These are phyloP conservation scores for Davidsoniella neocaledoniae DNA, from an alignment of 2,329 filamentous ascomycete genomes.

Conservation along the genomic window DNA sequence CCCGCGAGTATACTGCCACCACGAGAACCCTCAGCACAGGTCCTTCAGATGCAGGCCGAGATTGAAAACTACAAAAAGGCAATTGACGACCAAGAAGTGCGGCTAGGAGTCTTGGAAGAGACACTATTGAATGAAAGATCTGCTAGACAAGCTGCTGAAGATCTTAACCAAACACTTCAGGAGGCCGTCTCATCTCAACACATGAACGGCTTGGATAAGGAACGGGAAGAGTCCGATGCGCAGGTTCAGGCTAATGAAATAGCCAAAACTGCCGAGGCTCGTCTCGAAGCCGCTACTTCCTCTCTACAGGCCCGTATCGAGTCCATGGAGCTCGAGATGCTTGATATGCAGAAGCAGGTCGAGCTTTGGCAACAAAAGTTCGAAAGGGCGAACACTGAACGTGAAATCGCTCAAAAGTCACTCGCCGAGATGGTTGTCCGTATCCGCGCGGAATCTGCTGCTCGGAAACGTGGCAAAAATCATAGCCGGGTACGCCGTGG, in stretches of 20 bases:
- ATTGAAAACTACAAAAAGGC: slow-evolving; percentile 68
- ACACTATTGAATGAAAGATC: slow-evolving; percentile 63
- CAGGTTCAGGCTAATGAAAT: slow-evolving; percentile 20
- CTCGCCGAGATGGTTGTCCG: slow-evolving; percentile 78
- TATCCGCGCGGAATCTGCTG: slow-evolving; percentile 33
- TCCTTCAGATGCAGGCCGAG: slow-evolving; percentile 75
- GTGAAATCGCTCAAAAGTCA: slow-evolving; percentile 52
- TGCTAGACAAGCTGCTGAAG: slow-evolving; percentile 71
- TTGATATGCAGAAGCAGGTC: slow-evolving; percentile 62
- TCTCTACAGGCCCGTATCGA: slow-evolving; percentile 53
- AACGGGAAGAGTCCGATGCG: not conserved
- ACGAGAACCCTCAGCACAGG: slow-evolving; percentile 44
- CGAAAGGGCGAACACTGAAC: slow-evolving; percentile 64
- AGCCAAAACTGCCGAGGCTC: slow-evolving; percentile 15
- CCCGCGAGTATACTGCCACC: slow-evolving; percentile 39
- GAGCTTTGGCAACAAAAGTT: slow-evolving; percentile 62
- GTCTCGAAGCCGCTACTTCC: slow-evolving; percentile 17
- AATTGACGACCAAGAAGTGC: slow-evolving; percentile 37
- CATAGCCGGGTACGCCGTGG: not conserved
- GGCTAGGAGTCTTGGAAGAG: slow-evolving; percentile 43
- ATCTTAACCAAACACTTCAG: slow-evolving; percentile 54
- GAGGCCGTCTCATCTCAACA: slow-evolving; percentile 21
- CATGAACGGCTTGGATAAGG: not conserved
- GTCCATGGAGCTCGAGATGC: slow-evolving; percentile 62
- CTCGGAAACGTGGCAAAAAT: slow-evolving; percentile 1